These are phyloP conservation scores for Smallanthus sonchifolius DNA, from an alignment of 129 eudicot species.

Conservation along the genomic window DNA sequence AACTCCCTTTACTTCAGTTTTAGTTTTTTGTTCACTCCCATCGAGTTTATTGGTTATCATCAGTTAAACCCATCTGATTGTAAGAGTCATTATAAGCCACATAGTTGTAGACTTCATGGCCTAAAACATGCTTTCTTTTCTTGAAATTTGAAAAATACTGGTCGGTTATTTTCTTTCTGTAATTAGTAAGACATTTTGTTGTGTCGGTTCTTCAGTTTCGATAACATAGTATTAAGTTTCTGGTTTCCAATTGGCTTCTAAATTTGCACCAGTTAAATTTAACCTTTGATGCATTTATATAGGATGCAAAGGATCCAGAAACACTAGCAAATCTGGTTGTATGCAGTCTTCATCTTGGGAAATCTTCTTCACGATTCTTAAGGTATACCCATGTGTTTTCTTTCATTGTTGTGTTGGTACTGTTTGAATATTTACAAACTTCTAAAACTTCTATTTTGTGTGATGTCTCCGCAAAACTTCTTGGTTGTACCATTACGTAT, in stretches of 20 bases:
- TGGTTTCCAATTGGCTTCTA: neutral
- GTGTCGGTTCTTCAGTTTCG: neutral
- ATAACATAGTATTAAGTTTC: neutral
- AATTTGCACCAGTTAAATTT: neutral
- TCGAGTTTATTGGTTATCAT: neutral
- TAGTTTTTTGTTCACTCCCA: neutral
- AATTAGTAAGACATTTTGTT: neutral
- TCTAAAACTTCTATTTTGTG: neutral
- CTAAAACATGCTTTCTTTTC: neutral
- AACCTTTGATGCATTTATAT: conserved; percentile 21
- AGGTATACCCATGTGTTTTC: conserved; percentile 38
- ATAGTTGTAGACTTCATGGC: neutral
- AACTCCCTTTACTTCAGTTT: neutral
- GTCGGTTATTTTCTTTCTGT: neutral
- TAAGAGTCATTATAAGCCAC: neutral
- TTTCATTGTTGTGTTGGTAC: neutral
- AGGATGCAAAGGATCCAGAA: conserved; percentile 97
- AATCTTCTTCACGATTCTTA: conserved; percentile 71
- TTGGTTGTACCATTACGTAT: too few species aligned
- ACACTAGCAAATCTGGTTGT: conserved; percentile 86
- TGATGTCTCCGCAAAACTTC: neutral
- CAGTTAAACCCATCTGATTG: neutral
- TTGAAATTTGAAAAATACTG: neutral
- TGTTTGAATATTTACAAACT: neutral
- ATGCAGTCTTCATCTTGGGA: conserved; percentile 90